A percentile compares a stretch with the other conserved stretches of the same genome.
Evolutionary conservation across 306 rosid species (phyloP).

Genomic region (Quercus wislizeni): DNA sequence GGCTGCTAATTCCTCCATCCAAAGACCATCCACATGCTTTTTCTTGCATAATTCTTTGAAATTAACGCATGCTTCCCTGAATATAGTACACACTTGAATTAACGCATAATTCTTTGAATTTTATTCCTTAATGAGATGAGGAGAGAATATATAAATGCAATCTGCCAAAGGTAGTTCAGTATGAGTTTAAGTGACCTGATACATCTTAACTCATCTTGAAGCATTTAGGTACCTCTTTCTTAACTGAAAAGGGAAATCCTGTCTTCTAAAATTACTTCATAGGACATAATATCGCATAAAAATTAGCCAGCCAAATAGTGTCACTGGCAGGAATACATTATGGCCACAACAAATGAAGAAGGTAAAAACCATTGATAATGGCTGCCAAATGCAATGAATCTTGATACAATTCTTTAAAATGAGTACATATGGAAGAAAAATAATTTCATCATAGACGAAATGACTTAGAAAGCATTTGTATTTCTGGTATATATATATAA

Average conservation of each 20-base stretch:
- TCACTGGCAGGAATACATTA: background rate
- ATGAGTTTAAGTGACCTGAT: slow-evolving; percentile 9
- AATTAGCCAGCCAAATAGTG: background rate
- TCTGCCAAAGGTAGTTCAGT: background rate
- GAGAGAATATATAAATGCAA: background rate
- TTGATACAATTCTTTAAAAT: background rate
- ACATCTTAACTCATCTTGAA: slow-evolving; percentile 9
- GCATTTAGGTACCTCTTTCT: background rate
- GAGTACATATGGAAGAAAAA: background rate
- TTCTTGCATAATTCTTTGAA: slow-evolving; percentile 54
- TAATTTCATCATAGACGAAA: background rate
- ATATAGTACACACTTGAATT: slow-evolving; percentile 6
- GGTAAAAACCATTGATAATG: background rate
- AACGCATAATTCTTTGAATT: background rate
- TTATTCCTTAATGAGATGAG: slow-evolving; percentile 1
- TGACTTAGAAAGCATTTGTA: too few relatives aligned
- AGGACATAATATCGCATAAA: background rate
- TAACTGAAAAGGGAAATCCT: too few relatives aligned
- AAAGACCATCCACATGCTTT: slow-evolving; percentile 50
- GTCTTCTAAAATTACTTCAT: background rate
- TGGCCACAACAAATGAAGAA: background rate
- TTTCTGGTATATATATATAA: too few relatives aligned
- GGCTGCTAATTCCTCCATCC: slow-evolving; percentile 59
- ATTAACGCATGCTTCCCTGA: slow-evolving; percentile 53
- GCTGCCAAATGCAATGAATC: background rate